phyloP scores from a whole-genome alignment of 345 rosid genomes.

The Corchorus capsularis region DNA sequence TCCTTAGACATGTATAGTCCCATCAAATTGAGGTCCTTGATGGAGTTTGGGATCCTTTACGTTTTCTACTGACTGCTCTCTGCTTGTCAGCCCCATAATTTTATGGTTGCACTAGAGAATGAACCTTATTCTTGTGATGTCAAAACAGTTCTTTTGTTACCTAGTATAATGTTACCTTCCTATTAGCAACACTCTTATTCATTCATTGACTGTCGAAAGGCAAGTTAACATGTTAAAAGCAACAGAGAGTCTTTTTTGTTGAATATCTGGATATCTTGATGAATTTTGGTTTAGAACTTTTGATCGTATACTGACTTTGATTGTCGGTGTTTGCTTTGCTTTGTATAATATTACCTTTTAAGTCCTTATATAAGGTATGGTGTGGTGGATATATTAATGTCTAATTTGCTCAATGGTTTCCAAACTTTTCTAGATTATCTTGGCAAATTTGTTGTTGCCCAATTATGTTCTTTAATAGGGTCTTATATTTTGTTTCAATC shows the following conservation, averaged over 20 bases:
- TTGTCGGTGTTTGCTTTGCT: neutral
- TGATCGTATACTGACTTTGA: neutral
- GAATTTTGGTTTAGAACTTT: neutral
- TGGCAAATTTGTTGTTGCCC: neutral
- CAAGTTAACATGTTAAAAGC: too few species aligned
- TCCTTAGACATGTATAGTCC: slow-evolving; percentile 7
- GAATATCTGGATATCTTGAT: neutral
- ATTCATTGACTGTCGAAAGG: neutral
- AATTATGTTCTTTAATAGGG: neutral
- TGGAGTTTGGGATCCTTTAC: neutral
- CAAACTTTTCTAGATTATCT: neutral
- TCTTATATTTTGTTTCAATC: neutral
- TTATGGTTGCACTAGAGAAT: neutral
- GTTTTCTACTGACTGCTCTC: neutral
- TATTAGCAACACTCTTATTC: neutral
- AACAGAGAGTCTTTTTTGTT: neutral
- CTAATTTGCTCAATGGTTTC: neutral
- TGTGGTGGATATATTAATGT: neutral
- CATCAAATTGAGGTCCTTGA: neutral
- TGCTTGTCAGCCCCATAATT: neutral
- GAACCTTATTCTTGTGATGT: neutral
- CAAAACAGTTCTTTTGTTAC: neutral
- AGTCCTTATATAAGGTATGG: neutral
- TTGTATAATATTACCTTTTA: neutral
- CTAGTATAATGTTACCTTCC: neutral